Evolutionary conservation across 1,139 yeast genomes (phyloP), one percentile per base, ranked within the genome.

Genomic region (Debaryomycetaceae sp.): DNA sequence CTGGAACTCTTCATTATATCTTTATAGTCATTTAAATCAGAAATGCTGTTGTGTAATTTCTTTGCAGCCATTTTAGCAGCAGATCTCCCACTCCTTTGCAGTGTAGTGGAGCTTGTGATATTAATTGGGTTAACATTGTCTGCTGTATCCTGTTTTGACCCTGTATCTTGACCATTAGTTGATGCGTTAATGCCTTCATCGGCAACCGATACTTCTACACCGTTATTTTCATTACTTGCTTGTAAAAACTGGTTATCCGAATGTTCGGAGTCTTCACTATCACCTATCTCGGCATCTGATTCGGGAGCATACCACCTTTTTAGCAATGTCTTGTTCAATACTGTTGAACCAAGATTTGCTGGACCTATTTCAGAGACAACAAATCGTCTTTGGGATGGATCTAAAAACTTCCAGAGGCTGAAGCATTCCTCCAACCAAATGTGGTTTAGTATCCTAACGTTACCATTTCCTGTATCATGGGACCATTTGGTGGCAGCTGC

Each of bases 361-460:
- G 11, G 8, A 7, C 8, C 11, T 11, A 7, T 27, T 11, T 27
- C 31, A 8, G 31, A 27, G 11, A 27, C 31, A 27, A 27, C 31
- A 27, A 27, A 27, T 8, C 31, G 31, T 27, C 31, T 27, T 11
- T 27, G 31, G 11, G 31, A 27, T 20, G 65, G 70, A 39, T 81
- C 78, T 53, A 79, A 70, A 5, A 73, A 54, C 39, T 63, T 62
- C 91, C 95, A 85, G 39, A 72, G 63, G 0, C 83, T 72, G 57
- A 74, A 86, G 43, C 87, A 77, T 47, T 87, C 95, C 58, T 93
- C 98, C n/a, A 93, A 65, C 99, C 99, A 93, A 17, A 84, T 58
- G 61, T 88, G 96, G 57, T 86, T 90, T 0, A 88, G 85, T 1
- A 86, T 62, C 34, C 66, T 67, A 24, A 84, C 75, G 6, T 68